Base-by-base conservation (phyloP, 1,284 basidiomycete genomes). In the Trichosporon sp. region DNA sequence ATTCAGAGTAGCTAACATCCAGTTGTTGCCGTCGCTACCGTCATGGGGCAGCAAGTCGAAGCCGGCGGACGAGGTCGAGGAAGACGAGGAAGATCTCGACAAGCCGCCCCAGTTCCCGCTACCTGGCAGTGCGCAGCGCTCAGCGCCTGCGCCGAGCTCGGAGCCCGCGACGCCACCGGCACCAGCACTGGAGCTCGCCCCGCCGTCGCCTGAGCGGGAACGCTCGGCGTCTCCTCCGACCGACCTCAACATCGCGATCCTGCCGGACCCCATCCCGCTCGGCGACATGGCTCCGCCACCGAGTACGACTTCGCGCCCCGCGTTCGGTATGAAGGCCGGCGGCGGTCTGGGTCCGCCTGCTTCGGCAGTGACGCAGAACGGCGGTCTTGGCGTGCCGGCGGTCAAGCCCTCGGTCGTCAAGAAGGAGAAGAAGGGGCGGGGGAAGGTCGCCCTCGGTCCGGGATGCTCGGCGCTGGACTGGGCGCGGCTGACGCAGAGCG, bases 401-500 rank as follows among this genome's bases (percentile, higher is more conserved):
- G 16, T 65, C 12, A 38, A 64, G 19, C 56, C 38, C 10, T 10
- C 67, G 4, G 19, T 66, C 1, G 38, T 43, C 19, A 61, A 61
- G 56, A 65, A 70, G 38, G 79, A 83, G 4, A 87, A 88, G 74
- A 83, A 89, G 79, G 90, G 89, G 77, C 84, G 89, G 26, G 88
- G 86, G 67, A 98, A 96, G 84, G 95, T 98, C 1, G 92, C 90
- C 0, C 88, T 99, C 0, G 90, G 91, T 11, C 96, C 96, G 1
- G 97, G 97, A 2, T 93, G 91, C 84, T 92, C 93, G 75, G 90
- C 95, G 21, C 84, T 99, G 21, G 97, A 99, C 84, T 99, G 97
- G 97, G 96, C 95, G 1, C 89, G 88, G 66, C 84, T 98, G 71
- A 94, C 93, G 79, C 85, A 88, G 3, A 93, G 91, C 6, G 92